Base-by-base conservation (phyloP, 768 basidiomycete genomes). In the Cyathus striatus region DNA sequence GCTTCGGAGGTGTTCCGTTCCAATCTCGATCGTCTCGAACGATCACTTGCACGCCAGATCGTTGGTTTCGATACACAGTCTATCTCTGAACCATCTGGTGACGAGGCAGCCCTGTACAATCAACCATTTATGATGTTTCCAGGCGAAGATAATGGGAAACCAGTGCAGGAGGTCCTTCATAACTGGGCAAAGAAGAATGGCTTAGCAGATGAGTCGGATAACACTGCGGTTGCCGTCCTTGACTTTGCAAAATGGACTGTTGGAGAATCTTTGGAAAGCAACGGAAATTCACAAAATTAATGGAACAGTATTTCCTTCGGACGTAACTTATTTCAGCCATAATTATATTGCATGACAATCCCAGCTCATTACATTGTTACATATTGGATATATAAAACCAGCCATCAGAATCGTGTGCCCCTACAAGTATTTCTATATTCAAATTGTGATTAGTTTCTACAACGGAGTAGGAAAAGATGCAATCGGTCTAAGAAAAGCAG, bases 21-120 rank as follows among this genome's bases (percentile, higher is more conserved):
- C n/a, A 78, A 86, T 27, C 63, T 89, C 14, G 68, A 68, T 23
- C 70, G 72, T 33, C 68, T 95, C 12, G 81, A 86, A 50, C 80
- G 88, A 18, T 76, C 84, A 2, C 49, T 95, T n/a, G 86, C 84
- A 7, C 76, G 90, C 32, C 93, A 95, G 62, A 83, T 91, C 40
- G 80, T 81, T 17, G 93, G 91, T 2, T 84, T 93, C 56, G 80
- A 87, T 21, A 89, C 89, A 0, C 62, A 63, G 13, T 68, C 66
- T 1, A 66, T 91, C 16, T 61, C 55, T 21, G 49, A 60, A 18
- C 41, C 49, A n/a, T 32, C 57, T 5, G 58, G 54, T 26, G 53
- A 56, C 4, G 79, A 81, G 43, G 75, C 72, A 2, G 77, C 79
- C 5, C 61, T 91, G 36, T 87, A 87, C 55, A 70, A 75, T 21